phyloP scores from a whole-genome alignment of 805 yeast genomes.

The Brettanomyces custersianus region DNA sequence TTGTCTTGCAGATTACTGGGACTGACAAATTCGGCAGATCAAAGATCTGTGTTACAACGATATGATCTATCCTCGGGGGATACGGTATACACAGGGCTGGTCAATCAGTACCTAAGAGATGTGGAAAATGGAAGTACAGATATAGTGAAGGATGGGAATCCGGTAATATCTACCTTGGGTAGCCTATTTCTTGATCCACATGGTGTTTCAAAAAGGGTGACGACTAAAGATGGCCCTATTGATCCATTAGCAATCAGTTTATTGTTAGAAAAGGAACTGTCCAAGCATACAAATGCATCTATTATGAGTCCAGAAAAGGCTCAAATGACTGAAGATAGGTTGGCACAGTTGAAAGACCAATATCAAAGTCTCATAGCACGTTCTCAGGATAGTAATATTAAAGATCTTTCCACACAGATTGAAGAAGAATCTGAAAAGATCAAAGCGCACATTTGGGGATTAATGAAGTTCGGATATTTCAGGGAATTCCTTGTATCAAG shows the following conservation, averaged over 20 bases:
- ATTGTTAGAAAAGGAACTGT: background rate
- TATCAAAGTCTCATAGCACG: background rate
- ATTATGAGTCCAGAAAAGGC: background rate
- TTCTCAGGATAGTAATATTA: background rate
- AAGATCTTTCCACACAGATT: background rate
- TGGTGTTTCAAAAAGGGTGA: background rate
- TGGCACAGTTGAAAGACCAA: background rate
- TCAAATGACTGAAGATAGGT: too few relatives aligned
- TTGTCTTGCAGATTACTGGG: background rate
- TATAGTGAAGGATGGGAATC: background rate
- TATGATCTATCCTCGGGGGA: background rate
- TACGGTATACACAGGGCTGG: background rate
- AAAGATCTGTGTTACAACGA: background rate
- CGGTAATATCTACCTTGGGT: background rate
- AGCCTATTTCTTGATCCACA: background rate
- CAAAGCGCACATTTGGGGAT: conserved; percentile 34
- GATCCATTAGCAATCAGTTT: background rate
- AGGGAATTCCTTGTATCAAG: conserved; percentile 20
- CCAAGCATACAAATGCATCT: background rate
- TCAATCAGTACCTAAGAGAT: conserved; percentile 3
- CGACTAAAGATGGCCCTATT: background rate
- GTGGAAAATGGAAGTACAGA: conserved; percentile 4
- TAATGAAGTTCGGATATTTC: conserved; percentile 38
- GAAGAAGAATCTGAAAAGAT: conserved; percentile 14
- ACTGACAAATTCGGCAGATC: background rate